Percentiles rank a stretch among this genome's conserved stretches.
phyloP scores from a whole-genome alignment of 78 protist species.

The Dictyostelium discoideum region dicty_2.7 NC_007090.3:3047501-3048000 shows the following conservation, averaged over 20 bases:
- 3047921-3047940: neutral
- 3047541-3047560: constrained; percentile 51
- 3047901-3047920: neutral
- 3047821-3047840: neutral
- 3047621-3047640: constrained; percentile 54
- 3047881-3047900: neutral
- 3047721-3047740: constrained; percentile 5
- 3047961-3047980: neutral
- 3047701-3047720: constrained; percentile 44
- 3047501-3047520: constrained; percentile 22
- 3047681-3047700: constrained; percentile 32
- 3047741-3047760: neutral
- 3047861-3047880: neutral
- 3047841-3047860: too few relatives aligned
- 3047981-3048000: neutral
- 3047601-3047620: constrained; percentile 30
- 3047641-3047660: constrained; percentile 67
- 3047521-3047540: constrained; percentile 38
- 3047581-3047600: constrained; percentile 15
- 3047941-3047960: too few relatives aligned
- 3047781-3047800: too few relatives aligned
- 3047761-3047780: neutral
- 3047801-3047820: too few relatives aligned
- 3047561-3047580: constrained; percentile 25
- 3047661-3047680: constrained; percentile 10